Conservation (phyloP, 2,329 filamentous ascomycete species). For the Penicillium sp. region DNA sequence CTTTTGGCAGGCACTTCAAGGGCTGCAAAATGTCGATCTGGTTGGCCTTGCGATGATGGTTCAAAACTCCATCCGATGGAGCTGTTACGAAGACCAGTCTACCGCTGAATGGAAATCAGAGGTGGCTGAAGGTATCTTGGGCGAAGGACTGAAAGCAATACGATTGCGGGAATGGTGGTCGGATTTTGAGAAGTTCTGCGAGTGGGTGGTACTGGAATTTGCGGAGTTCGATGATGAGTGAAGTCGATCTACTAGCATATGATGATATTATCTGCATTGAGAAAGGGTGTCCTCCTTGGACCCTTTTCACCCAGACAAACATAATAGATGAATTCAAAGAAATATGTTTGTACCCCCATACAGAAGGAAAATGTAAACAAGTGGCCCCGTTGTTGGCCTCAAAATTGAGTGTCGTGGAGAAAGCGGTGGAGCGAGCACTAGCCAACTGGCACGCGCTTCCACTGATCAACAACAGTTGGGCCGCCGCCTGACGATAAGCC, state of each 20-base stretch:
- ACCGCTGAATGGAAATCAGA: slow-evolving; percentile 72
- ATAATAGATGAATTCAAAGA: too few relatives aligned
- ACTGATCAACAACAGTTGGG: too few relatives aligned
- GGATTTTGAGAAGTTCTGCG: slow-evolving; percentile 87
- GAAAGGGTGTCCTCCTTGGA: too few relatives aligned
- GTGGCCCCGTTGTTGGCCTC: neutral
- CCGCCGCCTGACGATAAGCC: slow-evolving; percentile 29
- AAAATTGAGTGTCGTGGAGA: neutral
- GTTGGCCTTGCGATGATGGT: slow-evolving; percentile 84
- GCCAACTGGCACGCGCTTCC: neutral
- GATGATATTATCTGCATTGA: too few relatives aligned
- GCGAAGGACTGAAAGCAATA: slow-evolving; percentile 70
- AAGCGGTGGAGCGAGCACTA: neutral
- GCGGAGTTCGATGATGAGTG: slow-evolving; percentile 51
- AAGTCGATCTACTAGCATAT: too few relatives aligned
- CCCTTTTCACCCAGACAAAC: too few relatives aligned
- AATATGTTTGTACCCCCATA: too few relatives aligned
- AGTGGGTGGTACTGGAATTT: slow-evolving; percentile 85
- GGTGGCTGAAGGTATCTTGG: slow-evolving; percentile 74
- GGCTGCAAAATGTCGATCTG: slow-evolving; percentile 87
- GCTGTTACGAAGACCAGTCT: slow-evolving; percentile 80
- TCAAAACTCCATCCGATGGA: slow-evolving; percentile 91
- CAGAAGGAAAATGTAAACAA: neutral
- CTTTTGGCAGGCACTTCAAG: slow-evolving; percentile 91
- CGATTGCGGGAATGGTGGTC: slow-evolving; percentile 77